phyloP scores from a whole-genome alignment of 306 rosid species.

The Mimosa pudica region DNA sequence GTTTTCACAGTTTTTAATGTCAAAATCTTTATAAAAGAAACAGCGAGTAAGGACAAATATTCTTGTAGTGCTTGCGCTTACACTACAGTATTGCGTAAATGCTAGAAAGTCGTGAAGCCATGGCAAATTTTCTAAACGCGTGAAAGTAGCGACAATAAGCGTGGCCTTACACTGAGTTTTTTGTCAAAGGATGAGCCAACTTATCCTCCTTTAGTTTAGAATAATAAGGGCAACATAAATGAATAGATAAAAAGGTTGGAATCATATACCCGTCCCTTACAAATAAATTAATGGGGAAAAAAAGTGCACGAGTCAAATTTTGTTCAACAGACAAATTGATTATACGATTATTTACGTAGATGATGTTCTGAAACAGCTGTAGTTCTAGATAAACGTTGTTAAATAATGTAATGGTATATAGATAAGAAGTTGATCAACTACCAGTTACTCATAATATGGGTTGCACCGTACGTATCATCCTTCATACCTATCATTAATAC shows the following conservation, averaged over 20 bases:
- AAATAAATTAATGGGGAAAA: neutral
- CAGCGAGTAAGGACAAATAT: too few species aligned
- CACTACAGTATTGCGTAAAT: too few species aligned
- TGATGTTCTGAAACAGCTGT: neutral
- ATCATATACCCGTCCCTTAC: neutral
- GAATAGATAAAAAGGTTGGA: neutral
- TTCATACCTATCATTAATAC: neutral
- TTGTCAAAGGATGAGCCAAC: slow-evolving; percentile 38
- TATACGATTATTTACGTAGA: neutral
- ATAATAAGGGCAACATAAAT: neutral
- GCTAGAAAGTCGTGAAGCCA: too few species aligned
- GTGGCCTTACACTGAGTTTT: too few species aligned
- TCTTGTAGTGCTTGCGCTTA: too few species aligned
- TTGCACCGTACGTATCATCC: slow-evolving; percentile 10
- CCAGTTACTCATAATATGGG: neutral
- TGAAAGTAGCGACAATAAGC: too few species aligned
- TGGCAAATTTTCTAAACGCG: too few species aligned
- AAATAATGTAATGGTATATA: neutral
- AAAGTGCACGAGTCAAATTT: neutral
- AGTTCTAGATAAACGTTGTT: neutral
- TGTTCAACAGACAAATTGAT: slow-evolving; percentile 10
- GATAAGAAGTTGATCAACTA: neutral
- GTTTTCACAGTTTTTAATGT: too few species aligned
- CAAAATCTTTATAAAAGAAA: too few species aligned
- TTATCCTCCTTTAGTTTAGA: slow-evolving; percentile 54